These are phyloP conservation scores for Meyerozyma smithsonii DNA, from an alignment of 1,139 yeast species.

Conservation along the genomic window DNA sequence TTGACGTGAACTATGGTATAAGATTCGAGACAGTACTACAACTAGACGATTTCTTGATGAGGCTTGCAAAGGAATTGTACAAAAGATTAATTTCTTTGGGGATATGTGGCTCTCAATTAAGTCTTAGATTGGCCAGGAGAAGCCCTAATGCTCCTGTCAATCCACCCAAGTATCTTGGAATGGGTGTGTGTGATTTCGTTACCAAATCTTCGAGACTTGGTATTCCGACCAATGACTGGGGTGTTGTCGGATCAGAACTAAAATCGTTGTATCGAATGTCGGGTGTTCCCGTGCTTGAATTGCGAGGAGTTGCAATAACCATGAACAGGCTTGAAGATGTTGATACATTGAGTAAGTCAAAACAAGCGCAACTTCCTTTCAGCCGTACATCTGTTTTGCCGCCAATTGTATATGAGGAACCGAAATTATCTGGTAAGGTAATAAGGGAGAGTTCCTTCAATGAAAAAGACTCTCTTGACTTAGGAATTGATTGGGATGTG, in stretches of 20 bases:
- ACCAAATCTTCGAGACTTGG: constrained; percentile 63
- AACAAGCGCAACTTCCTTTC: constrained; percentile 44
- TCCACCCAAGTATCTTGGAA: constrained; percentile 78
- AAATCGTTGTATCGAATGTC: constrained; percentile 53
- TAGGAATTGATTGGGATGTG: constrained; percentile 47
- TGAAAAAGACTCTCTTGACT: neutral
- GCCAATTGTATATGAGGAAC: constrained; percentile 8
- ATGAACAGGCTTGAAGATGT: constrained; percentile 50
- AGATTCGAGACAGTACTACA: constrained; percentile 59
- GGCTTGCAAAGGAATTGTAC: constrained; percentile 57
- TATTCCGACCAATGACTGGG: constrained; percentile 56
- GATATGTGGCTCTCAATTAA: constrained; percentile 52
- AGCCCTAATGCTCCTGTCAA: constrained; percentile 63
- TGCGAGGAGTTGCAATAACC: constrained; percentile 76
- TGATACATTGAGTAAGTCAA: constrained; percentile 21
- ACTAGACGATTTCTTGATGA: constrained; percentile 56
- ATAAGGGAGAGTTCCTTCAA: neutral
- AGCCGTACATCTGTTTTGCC: constrained; percentile 5
- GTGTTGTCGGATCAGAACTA: constrained; percentile 57
- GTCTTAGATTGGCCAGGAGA: constrained; percentile 62
- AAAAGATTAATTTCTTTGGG: constrained; percentile 45
- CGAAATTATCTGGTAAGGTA: neutral
- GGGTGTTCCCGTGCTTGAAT: constrained; percentile 58
- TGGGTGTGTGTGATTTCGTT: constrained; percentile 70
- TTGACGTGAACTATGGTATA: constrained; percentile 90